Base-by-base conservation (phyloP, 2,329 filamentous ascomycete genomes). In the Hypoxylon sp. region DNA sequence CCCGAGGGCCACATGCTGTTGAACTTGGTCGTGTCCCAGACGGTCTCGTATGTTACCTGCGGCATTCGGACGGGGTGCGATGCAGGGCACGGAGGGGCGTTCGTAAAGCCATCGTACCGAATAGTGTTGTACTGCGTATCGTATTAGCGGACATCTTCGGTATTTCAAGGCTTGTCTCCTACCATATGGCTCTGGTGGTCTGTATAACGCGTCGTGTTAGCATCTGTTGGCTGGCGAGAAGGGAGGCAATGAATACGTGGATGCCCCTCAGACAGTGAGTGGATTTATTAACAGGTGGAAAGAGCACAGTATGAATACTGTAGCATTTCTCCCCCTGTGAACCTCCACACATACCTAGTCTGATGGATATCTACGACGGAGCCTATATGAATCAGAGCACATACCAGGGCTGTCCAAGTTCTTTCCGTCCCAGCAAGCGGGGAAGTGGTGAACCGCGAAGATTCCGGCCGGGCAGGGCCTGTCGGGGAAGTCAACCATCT, bases 21-120 rank as follows among this genome's bases (percentile, higher is more conserved):
- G 66, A 80, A 81, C 57, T 72, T 69, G 20, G 75, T 73, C 7
- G 78, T 79, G 56, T 81, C 77, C 78, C 80, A 82, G 70, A 82
- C 80, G 37, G 81, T 80, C 68, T 83, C 81, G 70, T 80, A 75
- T 0, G 73, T 73, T 10, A 83, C 68, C 59, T 82, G 81, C 2
- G 79, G 76, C 48, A 82, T 76, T 1, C 77, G 76, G 1, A 78
- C 41, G 4, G 65, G 67, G 56, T 69, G 65, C 5, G 67, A 68
- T 5, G 65, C 62, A 15, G 67, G 67, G 51, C 79, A 81, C 0
- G 73, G 52, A 0, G 67, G 67, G 4, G 70, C 70, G 54, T 68
- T 70, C 22, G 44, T 63, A 55, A 71, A 71, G 22, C 64, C 70
- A 28, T 71, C 67, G 8, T 34, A 34, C 10, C 24, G 62, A 37